A percentile compares a stretch with the other conserved stretches of the same genome.
These are phyloP conservation scores for Paecilomyces variotii DNA, from an alignment of 2,329 filamentous ascomycete genomes.

Conservation along the genomic window DNA sequence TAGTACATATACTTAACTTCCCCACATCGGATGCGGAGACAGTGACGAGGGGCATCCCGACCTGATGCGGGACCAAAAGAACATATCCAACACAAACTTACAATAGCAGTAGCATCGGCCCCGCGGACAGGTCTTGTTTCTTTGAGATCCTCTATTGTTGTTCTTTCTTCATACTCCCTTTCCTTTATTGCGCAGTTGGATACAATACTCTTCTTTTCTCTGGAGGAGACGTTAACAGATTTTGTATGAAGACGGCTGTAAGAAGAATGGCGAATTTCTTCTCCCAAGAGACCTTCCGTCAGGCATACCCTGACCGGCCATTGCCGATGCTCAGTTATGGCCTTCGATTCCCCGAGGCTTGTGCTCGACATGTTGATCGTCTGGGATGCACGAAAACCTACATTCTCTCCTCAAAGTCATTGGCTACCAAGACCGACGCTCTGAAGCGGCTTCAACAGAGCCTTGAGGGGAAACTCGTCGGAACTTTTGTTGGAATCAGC, in stretches of 20 bases:
- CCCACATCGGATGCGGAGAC: background rate
- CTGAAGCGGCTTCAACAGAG: slow-evolving; percentile 29
- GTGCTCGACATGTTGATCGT: background rate
- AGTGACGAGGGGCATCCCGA: background rate
- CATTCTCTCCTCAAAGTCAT: background rate
- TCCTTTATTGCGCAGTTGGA: background rate
- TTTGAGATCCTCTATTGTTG: background rate
- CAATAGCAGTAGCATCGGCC: background rate
- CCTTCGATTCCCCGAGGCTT: background rate
- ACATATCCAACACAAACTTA: background rate
- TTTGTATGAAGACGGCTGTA: background rate
- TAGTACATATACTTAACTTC: background rate
- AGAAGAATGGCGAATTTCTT: background rate
- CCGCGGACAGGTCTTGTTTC: background rate
- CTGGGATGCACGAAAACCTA: background rate
- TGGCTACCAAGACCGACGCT: background rate
- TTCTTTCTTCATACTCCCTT: background rate
- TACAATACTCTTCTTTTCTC: background rate
- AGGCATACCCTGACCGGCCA: background rate
- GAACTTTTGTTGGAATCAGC: slow-evolving; percentile 38
- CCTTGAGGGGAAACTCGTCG: slow-evolving; percentile 29
- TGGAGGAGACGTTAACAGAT: background rate
- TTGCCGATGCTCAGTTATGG: background rate
- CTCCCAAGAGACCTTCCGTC: background rate
- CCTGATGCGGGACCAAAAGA: background rate